Conservation (phyloP, 2,329 filamentous ascomycete species). For the Hirsutella minnesotensis region DNA sequence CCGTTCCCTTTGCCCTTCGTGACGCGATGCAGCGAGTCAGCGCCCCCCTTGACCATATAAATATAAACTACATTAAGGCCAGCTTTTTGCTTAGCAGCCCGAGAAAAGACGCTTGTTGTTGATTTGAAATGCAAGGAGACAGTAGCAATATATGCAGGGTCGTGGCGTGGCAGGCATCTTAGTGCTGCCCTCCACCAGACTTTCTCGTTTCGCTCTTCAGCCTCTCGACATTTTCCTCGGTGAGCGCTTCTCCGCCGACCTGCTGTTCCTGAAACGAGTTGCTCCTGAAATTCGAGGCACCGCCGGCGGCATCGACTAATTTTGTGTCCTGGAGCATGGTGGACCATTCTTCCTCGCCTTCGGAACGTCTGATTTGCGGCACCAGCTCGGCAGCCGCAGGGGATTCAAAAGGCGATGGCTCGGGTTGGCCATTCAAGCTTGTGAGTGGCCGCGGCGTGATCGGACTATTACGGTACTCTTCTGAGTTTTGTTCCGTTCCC, state of each 20-base stretch:
- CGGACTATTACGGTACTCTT: slow-evolving; percentile 18
- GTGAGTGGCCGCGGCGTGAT: slow-evolving; percentile 29
- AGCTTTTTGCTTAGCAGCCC: too few species aligned
- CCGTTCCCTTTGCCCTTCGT: too few species aligned
- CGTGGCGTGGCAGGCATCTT: not conserved
- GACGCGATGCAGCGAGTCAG: too few species aligned
- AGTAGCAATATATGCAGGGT: not conserved
- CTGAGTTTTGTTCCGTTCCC: slow-evolving; percentile 6
- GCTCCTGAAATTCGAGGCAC: slow-evolving; percentile 18
- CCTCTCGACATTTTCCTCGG: slow-evolving; percentile 41
- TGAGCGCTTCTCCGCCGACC: slow-evolving; percentile 30
- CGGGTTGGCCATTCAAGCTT: slow-evolving; percentile 21
- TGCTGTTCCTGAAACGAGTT: slow-evolving; percentile 22
- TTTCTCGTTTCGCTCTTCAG: slow-evolving; percentile 23
- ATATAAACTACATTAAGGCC: too few species aligned
- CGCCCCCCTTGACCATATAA: too few species aligned
- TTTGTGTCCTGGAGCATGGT: slow-evolving; percentile 34
- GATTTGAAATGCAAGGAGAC: too few species aligned
- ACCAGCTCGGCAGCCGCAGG: slow-evolving; percentile 18
- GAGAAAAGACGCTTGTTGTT: too few species aligned
- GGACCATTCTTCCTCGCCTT: slow-evolving; percentile 27
- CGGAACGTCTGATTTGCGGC: slow-evolving; percentile 20
- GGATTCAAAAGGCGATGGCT: slow-evolving; percentile 30
- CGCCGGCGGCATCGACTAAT: slow-evolving; percentile 33
- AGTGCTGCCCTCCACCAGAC: not conserved